phyloP scores from a whole-genome alignment of 345 rosid species.

The Hevea brasiliensis region DNA sequence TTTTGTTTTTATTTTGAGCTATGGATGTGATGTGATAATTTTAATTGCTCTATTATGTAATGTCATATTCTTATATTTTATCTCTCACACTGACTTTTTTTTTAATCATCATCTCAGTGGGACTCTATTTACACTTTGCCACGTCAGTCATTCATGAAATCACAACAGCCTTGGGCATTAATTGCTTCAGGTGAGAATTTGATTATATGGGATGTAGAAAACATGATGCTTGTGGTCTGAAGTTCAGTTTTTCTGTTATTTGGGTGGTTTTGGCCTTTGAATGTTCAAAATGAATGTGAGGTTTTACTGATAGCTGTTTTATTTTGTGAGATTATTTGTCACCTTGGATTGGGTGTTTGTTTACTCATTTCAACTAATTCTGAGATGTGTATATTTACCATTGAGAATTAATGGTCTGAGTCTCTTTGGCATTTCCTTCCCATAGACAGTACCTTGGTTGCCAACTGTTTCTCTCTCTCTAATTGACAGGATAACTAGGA shows the following conservation, averaged over 20 bases:
- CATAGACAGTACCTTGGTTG: background rate
- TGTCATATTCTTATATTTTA: background rate
- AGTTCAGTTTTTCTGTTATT: background rate
- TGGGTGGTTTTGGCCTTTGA: background rate
- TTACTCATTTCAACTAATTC: background rate
- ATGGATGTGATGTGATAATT: background rate
- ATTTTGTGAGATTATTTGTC: background rate
- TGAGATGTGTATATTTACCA: background rate
- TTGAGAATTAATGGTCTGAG: background rate
- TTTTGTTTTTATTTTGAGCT: too few species aligned
- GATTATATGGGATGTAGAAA: background rate
- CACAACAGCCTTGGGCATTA: constrained; percentile 86
- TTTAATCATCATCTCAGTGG: constrained; percentile 45
- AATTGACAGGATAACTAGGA: constrained; percentile 79
- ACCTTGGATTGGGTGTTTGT: background rate
- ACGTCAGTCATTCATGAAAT: constrained; percentile 92
- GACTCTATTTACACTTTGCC: constrained; percentile 84
- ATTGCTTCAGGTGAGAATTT: constrained; percentile 84
- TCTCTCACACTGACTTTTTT: constrained; percentile 22
- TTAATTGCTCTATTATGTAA: background rate
- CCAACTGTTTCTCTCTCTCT: constrained; percentile 12
- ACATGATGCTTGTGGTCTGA: too few species aligned
- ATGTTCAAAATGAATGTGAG: background rate
- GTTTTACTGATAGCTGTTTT: background rate
- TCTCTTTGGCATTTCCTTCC: background rate